phyloP scores from a whole-genome alignment of 305 asterid species.

The Fraxinus dipetala region DNA sequence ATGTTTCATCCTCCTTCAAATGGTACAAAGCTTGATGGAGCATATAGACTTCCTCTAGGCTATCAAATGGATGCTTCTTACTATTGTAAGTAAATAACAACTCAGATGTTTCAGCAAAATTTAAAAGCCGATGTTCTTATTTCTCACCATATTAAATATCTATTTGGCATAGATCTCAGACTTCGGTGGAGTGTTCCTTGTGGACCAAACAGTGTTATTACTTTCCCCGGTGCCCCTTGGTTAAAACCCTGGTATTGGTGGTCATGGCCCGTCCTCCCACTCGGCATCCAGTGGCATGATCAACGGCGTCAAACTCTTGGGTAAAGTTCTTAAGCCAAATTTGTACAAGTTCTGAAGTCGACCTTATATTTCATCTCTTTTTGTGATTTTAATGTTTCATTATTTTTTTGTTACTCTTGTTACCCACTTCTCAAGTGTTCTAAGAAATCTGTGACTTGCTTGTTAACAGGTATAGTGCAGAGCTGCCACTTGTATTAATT shows the following conservation, averaged over 20 bases:
- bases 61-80: conserved; percentile 99
- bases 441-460: background rate
- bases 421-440: background rate
- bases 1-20: conserved; percentile 66
- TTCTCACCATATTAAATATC: background rate
- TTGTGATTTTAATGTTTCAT: background rate
- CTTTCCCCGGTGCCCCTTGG: conserved; percentile 91
- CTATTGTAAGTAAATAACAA: conserved; percentile 56
- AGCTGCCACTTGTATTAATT: conserved; percentile 63
- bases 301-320: conserved; percentile 74
- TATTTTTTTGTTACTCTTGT: background rate
- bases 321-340: conserved; percentile 31
- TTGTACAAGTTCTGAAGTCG: background rate
- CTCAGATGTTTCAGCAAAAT: background rate
- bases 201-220: conserved; percentile 85
- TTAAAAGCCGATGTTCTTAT: background rate
- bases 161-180: conserved; percentile 53
- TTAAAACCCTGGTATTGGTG: conserved; percentile 99
- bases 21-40: conserved; percentile 66
- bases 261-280: conserved; percentile 95
- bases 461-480: conserved; percentile 60
- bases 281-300: conserved; percentile 83
- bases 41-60: conserved; percentile 83
- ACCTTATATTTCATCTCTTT: background rate
- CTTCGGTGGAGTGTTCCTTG: conserved; percentile 93